Evolutionary conservation across 139 green algal genomes (phyloP), one percentile per base, ranked within the genome.

Genomic region (Chlamydomonas eustigma): DNA sequence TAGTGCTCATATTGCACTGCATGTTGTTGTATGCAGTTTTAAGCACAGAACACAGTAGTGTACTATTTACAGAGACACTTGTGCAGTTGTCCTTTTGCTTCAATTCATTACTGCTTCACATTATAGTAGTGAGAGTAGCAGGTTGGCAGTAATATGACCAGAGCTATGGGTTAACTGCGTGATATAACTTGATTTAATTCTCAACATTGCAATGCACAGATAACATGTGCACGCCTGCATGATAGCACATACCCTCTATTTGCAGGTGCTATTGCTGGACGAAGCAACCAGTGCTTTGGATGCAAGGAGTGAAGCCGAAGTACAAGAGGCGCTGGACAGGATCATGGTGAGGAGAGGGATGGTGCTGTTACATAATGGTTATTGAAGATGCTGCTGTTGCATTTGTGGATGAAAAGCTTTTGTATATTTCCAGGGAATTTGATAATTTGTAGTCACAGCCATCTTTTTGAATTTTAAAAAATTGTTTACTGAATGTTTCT

Each of bases 351-450:
- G 85, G 28, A 82, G 92, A 37, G 97, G 92, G n/a, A 96, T 84
- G 2, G 73, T 97, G 1, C 87, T 97, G 34, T 89, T 98, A 22
- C 93, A 93, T 0, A 93, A 98, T 79, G n/a, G n/a, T n/a, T n/a
- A n/a, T n/a, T n/a, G n/a, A n/a, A n/a, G n/a, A n/a, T n/a, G n/a
- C n/a, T n/a, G n/a, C n/a, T n/a, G n/a, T n/a, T n/a, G n/a, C n/a
- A n/a, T n/a, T n/a, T n/a, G n/a, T n/a, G n/a, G n/a, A n/a, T n/a
- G n/a, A n/a, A n/a, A n/a, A n/a, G n/a, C n/a, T n/a, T n/a, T n/a
- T n/a, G n/a, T n/a, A n/a, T n/a, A n/a, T n/a, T n/a, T n/a, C n/a
- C n/a, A n/a, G n/a, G n/a, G n/a, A n/a, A n/a, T n/a, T n/a, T n/a
- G n/a, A n/a, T n/a, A n/a, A n/a, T n/a, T n/a, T n/a, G n/a, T n/a